Base-by-base conservation (phyloP, 1,284 basidiomycete species). In the Sphagnurus paluster region DNA sequence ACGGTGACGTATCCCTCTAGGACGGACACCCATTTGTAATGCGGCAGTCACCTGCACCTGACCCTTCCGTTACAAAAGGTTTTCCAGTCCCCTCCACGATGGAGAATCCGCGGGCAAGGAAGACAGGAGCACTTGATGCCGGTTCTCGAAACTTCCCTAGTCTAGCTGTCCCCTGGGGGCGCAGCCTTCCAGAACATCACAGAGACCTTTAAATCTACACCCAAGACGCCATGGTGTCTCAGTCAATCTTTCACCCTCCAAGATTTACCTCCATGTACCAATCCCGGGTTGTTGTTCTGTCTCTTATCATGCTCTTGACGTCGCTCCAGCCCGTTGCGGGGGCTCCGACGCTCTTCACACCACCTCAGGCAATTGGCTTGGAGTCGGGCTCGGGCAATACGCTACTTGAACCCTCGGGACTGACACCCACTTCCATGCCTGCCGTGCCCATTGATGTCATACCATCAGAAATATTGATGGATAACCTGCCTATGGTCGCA, bases 271-370 rank as follows among this genome's bases (percentile, higher is more conserved):
- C 32, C 23, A 56, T 56, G 55, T 47, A 49, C 29, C 33, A 39
- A 42, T 43, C 16, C 30, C 44, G 43, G 17, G 30, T 42, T 53
- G 17, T 49, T 28, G 35, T 52, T 39, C 36, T 55, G 17, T 41
- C 48, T 28, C 38, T 56, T 24, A 30, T 51, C 38, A 26, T 53
- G 16, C 35, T 54, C 32, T 40, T 44, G 33, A 25, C 48, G 17
- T 49, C 46, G 30, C 39, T 52, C 14, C 52, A 42, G 1, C 21
- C 42, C 4, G 48, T 29, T 4, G 43, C 39, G 46, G 50, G 42
- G 6, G 44, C 50, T 25, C 53, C 48, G 7, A 28, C 48, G 17
- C 24, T 44, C n/a, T 46, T 39, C n/a, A 34, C 30, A 11, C 37
- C 48, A n/a, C 26, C 44, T 32, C 2, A 5, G 30, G 28, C 42